Conservation (phyloP, 2,329 filamentous ascomycete species). For the Sclerotinia trifoliorum region DNA sequence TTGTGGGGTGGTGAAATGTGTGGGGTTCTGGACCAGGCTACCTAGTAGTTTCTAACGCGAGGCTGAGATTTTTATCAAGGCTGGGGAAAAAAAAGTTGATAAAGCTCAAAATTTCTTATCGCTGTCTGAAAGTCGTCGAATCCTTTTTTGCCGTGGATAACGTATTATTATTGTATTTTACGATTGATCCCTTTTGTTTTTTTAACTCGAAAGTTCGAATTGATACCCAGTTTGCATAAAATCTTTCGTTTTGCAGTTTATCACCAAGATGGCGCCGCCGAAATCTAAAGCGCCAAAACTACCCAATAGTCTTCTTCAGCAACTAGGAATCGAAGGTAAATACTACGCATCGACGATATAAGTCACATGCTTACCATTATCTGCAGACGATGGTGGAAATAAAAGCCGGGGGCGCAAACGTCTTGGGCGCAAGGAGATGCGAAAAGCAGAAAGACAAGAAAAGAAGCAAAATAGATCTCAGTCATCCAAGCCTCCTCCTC, state of each 20-base stretch:
- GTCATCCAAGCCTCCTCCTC: constrained; percentile 33
- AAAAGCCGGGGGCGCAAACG: constrained; percentile 31
- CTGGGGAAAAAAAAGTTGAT: constrained; percentile 17
- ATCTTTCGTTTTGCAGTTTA: neutral
- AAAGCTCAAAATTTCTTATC: constrained; percentile 20
- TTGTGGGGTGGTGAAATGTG: constrained; percentile 27
- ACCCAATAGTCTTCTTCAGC: constrained; percentile 46
- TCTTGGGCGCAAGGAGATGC: constrained; percentile 38
- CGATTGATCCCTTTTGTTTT: neutral
- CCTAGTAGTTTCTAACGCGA: neutral
- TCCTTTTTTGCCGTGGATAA: neutral
- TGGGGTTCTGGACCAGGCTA: constrained; percentile 21
- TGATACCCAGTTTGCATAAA: neutral
- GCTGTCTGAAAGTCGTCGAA: neutral
- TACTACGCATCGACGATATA: neutral
- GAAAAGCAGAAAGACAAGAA: constrained; percentile 38
- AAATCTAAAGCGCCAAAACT: constrained; percentile 44
- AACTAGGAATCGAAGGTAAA: constrained; percentile 44
- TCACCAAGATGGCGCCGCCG: constrained; percentile 32
- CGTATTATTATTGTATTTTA: neutral
- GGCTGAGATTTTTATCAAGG: constrained; percentile 16
- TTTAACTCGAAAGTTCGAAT: neutral
- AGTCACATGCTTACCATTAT: constrained; percentile 15
- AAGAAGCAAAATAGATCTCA: constrained; percentile 33
- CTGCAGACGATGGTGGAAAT: constrained; percentile 7